These are phyloP conservation scores for Pythium guiyangense DNA, from an alignment of 352 stramenopile species.

Conservation along the genomic window DNA sequence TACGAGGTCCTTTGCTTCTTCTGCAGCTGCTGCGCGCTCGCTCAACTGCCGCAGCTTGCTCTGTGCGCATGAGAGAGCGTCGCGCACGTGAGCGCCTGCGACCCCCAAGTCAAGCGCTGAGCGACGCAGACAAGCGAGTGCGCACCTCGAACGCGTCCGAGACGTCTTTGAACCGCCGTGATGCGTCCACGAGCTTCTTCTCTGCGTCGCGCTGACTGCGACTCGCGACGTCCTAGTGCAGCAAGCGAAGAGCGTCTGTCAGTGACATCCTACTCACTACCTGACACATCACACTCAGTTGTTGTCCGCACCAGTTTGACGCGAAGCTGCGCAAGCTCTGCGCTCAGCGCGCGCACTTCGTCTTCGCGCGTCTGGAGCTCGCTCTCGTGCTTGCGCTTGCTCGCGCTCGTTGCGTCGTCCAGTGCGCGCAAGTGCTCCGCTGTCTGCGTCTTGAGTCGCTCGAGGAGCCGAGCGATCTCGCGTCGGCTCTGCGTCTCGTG, in stretches of 20 bases:
- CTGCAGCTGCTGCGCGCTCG: slow-evolving; percentile 40
- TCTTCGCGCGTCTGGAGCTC: slow-evolving; percentile 44
- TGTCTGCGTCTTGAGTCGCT: slow-evolving; percentile 43
- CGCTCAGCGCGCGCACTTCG: slow-evolving; percentile 40
- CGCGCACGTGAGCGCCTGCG: no score
- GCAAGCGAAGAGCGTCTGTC: neutral
- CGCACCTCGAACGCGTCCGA: slow-evolving; percentile 39
- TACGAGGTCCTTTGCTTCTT: slow-evolving; percentile 62
- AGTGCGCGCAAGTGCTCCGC: slow-evolving; percentile 42
- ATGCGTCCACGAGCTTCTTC: slow-evolving; percentile 33
- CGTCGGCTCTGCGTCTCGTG: slow-evolving; percentile 60
- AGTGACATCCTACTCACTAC: neutral
- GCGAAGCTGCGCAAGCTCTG: slow-evolving; percentile 45
- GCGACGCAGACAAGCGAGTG: no score
- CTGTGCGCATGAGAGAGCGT: neutral
- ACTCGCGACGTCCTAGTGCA: slow-evolving; percentile 27
- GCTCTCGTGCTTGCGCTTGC: slow-evolving; percentile 30
- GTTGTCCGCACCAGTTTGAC: slow-evolving; percentile 34
- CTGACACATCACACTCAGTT: neutral
- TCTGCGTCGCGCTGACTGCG: slow-evolving; percentile 54
- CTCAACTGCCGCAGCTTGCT: slow-evolving; percentile 23
- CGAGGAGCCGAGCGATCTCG: slow-evolving; percentile 66
- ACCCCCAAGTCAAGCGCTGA: no score
- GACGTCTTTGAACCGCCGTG: slow-evolving; percentile 33
- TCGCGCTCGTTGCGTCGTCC: slow-evolving; percentile 29